Evolutionary conservation across 2,329 filamentous ascomycete species (phyloP), one percentile per base, ranked within the genome.

Genomic region (Diaporthe aspalathi): DNA sequence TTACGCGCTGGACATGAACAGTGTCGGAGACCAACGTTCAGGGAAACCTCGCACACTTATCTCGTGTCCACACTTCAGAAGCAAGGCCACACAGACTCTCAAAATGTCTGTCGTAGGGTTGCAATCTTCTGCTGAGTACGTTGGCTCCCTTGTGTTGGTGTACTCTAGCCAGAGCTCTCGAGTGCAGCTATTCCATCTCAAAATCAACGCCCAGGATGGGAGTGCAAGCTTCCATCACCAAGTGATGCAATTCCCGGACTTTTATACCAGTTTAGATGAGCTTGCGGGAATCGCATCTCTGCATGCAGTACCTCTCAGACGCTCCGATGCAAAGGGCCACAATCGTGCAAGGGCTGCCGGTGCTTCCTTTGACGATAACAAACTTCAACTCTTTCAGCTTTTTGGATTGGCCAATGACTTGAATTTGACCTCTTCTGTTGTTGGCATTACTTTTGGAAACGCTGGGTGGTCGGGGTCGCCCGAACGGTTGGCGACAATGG

Each of bases 371-470:
- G 73, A 80, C 20, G 8, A 24, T n/a, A 8, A 40, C 29, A 78
- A 78, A 4, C 76, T 84, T 2, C 79, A 79, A 24, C 87, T 88
- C 73, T 87, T 84, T 67, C 86, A 89, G 72, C 73, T 87, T 17
- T 83, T 81, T 67, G 78, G 81, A 14, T 74, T 89, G 2, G 81
- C 77, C 6, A 77, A 79, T 29, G 80, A 87, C 70, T 78, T 87
- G 49, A 80, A 82, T 49, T 72, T 89, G 20, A 77, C 78, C 45
- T 84, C 83, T 65, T 82, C 81, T 12, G 32, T 68, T 29, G 40
- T 73, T 12, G 68, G 68, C 14, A 27, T 71, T n/a, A 27, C 65
- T 11, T 43, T 40, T 29, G 57, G 35, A 40, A 38, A 3, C 27
- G 45, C 22, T 9, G 49, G 54, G 43, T 60, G 20, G 43, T 4